A percentile compares a stretch with the other conserved stretches of the same genome.
Conservation (phyloP, 2,329 filamentous ascomycete species). For the Aspergillus cejpii region DNA sequence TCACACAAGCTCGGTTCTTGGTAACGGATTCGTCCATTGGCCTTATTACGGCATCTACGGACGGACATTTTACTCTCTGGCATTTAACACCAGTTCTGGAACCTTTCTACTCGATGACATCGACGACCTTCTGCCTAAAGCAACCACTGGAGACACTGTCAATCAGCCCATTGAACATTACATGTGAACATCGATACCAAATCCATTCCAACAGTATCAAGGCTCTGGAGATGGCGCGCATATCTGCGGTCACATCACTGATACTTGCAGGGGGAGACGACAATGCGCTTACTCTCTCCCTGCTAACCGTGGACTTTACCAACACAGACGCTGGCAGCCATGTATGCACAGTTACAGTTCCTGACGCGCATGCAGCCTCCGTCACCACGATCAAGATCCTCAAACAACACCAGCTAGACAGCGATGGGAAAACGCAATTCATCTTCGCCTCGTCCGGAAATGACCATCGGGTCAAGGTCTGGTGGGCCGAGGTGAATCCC, state of each 20-base stretch:
- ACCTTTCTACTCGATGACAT: slow-evolving; percentile 24
- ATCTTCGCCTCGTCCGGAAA: slow-evolving; percentile 39
- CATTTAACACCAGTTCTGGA: slow-evolving; percentile 30
- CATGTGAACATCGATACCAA: slow-evolving; percentile 37
- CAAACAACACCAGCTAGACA: slow-evolving; percentile 2
- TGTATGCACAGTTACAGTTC: slow-evolving; percentile 32
- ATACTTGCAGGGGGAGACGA: slow-evolving; percentile 82
- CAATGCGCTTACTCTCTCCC: slow-evolving; percentile 62
- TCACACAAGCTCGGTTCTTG: slow-evolving; percentile 56
- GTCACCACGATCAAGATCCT: slow-evolving; percentile 38
- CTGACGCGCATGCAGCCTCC: slow-evolving; percentile 42
- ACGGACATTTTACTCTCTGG: slow-evolving; percentile 68
- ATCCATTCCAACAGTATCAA: slow-evolving; percentile 83
- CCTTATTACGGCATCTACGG: slow-evolving; percentile 64
- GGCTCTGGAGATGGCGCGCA: slow-evolving; percentile 32
- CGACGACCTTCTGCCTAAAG: slow-evolving; percentile 16
- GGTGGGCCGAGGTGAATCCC: slow-evolving; percentile 32
- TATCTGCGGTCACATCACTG: slow-evolving; percentile 38
- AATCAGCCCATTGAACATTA: slow-evolving; percentile 16
- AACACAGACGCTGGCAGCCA: slow-evolving; percentile 7
- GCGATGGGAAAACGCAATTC: slow-evolving; percentile 11
- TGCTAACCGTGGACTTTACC: slow-evolving; percentile 26
- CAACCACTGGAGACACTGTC: slow-evolving; percentile 19
- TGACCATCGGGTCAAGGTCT: slow-evolving; percentile 44
- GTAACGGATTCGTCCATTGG: slow-evolving; percentile 40